Evolutionary conservation across 805 yeast species (phyloP), one percentile per base, ranked within the genome.

Genomic region (Huiozyma naganishii): DNA sequence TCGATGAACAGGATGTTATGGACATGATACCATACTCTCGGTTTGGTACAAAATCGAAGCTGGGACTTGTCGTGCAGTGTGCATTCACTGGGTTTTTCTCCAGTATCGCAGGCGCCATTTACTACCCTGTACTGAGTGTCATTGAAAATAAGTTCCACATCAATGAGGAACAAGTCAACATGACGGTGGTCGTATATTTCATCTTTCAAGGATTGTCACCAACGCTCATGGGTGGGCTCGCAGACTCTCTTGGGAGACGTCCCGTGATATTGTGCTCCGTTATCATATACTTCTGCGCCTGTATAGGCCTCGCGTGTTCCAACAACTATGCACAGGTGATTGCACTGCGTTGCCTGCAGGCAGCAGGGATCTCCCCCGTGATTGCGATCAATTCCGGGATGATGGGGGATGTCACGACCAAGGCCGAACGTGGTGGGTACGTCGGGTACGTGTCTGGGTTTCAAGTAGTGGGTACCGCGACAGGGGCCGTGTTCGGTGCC

Each of bases 131-230:
- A 0, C 62, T 87, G 12, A 75, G 79, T 0, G 67, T 71, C 5
- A 64, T 88, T 6, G 75, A 78, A 40, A 49, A 59, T 0, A 61
- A 76, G 28, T 83, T 87, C 52, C 40, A 70, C 38, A 73, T 80
- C 5, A 54, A 77, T 2, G 75, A 76, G 39, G 80, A 77, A 42
- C 63, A 69, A 43, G 76, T 79, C 43, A 83, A 86, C 55, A 53
- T 83, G 11, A 76, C 94, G 0, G 81, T 88, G 32, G 88, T 87
- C 1, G 79, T 84, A 0, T 87, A 86, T 53, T 71, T 83, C 41
- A 58, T 84, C 8, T 72, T 82, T 43, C 96, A 87, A 63, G 95
- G 94, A 1, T 45, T 84, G 0, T 63, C 83, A 0, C 96, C 96
- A 0, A 71, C 83, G 1, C 57, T 85, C n/a, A 70, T 80, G 57